A percentile compares a stretch with the other conserved stretches of the same genome.
Evolutionary conservation across 441 rosid species (phyloP).

Genomic region (Hura crepitans): DNA sequence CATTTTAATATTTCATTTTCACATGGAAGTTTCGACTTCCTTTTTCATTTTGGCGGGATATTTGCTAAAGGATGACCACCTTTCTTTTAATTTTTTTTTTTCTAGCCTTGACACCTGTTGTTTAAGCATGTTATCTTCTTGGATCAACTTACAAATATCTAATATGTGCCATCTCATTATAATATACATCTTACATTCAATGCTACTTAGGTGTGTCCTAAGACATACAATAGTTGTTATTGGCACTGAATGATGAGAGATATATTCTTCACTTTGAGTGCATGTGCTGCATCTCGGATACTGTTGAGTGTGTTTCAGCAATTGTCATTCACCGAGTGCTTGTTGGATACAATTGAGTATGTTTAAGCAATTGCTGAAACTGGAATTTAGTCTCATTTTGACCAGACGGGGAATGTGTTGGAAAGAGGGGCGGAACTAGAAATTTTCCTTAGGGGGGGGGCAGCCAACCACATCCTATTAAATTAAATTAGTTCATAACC

Average conservation of each 20-base stretch:
- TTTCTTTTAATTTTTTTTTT: neutral
- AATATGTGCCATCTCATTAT: neutral
- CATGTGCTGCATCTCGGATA: neutral
- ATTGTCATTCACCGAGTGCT: neutral
- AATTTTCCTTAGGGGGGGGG: no score
- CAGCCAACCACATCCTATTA: no score
- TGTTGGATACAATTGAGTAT: neutral
- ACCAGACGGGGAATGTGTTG: neutral
- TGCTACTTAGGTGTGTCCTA: neutral
- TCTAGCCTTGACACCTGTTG: neutral
- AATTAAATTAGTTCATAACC: no score
- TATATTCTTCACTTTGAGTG: neutral
- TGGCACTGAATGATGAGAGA: neutral
- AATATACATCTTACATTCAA: neutral
- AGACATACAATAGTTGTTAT: neutral
- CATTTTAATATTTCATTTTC: neutral
- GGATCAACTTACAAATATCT: neutral
- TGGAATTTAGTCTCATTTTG: neutral
- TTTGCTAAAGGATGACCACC: neutral
- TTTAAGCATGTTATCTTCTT: neutral
- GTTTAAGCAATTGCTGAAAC: neutral
- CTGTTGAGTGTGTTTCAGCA: neutral
- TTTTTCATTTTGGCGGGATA: neutral
- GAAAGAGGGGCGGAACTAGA: no score
- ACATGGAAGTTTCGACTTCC: neutral